Evolutionary conservation across 2,329 filamentous ascomycete genomes (phyloP).

Genomic region (Myriosclerotinia duriaeana): DNA sequence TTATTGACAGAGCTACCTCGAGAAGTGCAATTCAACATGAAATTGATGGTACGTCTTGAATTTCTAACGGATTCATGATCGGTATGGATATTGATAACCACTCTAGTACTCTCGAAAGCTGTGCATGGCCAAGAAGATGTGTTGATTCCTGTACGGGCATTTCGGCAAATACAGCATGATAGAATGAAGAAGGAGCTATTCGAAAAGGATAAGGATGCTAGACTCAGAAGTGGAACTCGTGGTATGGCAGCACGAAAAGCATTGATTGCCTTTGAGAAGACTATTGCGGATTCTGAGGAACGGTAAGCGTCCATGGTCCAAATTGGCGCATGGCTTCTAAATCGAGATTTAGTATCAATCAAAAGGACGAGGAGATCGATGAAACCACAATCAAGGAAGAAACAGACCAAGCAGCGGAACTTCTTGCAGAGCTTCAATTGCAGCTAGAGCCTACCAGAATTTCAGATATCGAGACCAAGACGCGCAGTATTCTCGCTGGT

Average conservation of each 20-base stretch:
- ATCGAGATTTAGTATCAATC: conserved; percentile 43
- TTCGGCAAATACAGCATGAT: conserved; percentile 62
- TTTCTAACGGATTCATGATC: not conserved
- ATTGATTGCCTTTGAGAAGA: conserved; percentile 66
- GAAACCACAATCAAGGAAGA: conserved; percentile 59
- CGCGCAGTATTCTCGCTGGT: conserved; percentile 58
- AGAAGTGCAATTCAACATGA: conserved; percentile 59
- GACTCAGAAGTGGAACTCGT: conserved; percentile 70
- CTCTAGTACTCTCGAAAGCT: conserved; percentile 55
- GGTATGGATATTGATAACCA: not conserved
- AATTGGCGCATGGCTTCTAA: conserved; percentile 1
- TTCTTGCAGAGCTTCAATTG: conserved; percentile 67
- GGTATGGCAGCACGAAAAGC: conserved; percentile 76
- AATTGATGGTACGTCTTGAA: conserved; percentile 51
- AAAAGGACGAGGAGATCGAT: conserved; percentile 57
- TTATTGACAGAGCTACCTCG: conserved; percentile 61
- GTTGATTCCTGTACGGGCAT: conserved; percentile 57
- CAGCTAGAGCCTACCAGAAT: conserved; percentile 66
- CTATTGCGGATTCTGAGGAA: conserved; percentile 53
- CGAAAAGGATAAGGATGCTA: conserved; percentile 70
- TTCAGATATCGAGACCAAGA: conserved; percentile 62
- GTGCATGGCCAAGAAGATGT: conserved; percentile 56
- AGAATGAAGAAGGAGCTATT: conserved; percentile 63
- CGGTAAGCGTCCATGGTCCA: conserved; percentile 33
- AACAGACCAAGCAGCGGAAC: conserved; percentile 66